phyloP scores from a whole-genome alignment of 345 rosid species.

The Raphanus sativus region DNA sequence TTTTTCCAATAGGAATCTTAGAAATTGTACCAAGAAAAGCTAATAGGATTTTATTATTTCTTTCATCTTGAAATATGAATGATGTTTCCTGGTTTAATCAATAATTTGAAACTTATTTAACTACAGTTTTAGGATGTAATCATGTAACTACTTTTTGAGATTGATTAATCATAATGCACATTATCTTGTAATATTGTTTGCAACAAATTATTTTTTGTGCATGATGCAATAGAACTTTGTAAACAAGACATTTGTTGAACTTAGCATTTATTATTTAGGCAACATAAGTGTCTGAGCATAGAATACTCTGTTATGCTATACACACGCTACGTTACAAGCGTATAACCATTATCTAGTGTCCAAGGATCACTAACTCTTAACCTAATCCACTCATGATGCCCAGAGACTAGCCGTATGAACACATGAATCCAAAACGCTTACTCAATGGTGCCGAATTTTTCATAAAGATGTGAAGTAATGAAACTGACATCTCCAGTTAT shows the following conservation, averaged over 20 bases:
- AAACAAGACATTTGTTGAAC: not conserved
- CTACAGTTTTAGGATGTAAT: not conserved
- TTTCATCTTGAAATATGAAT: not conserved
- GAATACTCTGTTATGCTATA: constrained; percentile 14
- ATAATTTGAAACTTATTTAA: not conserved
- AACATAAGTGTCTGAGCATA: constrained; percentile 19
- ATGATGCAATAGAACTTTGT: not conserved
- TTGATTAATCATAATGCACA: not conserved
- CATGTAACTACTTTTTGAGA: not conserved
- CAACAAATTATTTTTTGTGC: not conserved
- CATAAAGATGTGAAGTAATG: constrained; percentile 10
- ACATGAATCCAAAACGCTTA: not conserved
- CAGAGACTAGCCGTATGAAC: constrained; percentile 9
- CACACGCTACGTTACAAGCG: constrained; percentile 24
- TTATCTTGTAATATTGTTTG: not conserved
- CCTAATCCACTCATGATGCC: not conserved
- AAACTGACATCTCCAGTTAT: constrained; percentile 24
- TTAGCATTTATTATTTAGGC: constrained; percentile 22
- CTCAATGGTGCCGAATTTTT: constrained; percentile 19
- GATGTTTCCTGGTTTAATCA: not conserved
- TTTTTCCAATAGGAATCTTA: not conserved
- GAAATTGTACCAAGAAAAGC: not conserved
- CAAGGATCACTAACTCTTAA: not conserved
- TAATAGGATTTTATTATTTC: not conserved
- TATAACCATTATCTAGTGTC: not conserved